Conservation (phyloP, 2,329 filamentous ascomycete genomes). For the Fusarium burgessii region DNA sequence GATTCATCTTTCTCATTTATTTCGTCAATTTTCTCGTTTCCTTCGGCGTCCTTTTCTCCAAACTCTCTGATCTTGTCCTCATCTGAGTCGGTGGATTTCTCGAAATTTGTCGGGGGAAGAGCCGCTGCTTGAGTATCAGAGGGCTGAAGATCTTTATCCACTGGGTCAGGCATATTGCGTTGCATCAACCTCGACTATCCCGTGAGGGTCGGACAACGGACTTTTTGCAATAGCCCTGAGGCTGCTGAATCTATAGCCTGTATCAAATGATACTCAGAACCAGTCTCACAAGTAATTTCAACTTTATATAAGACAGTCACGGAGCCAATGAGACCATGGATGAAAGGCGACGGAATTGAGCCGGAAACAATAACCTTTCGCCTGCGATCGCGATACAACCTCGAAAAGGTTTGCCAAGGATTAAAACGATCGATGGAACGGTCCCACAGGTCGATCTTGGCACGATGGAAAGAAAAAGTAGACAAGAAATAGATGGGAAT, state of each 20-base stretch:
- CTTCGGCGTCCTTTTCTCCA: conserved; percentile 33
- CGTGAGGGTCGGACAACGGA: background rate
- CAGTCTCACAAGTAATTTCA: background rate
- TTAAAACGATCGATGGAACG: conserved; percentile 2
- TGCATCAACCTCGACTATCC: conserved; percentile 11
- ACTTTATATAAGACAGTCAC: background rate
- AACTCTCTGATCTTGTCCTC: conserved; percentile 33
- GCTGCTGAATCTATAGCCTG: background rate
- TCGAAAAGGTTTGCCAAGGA: conserved; percentile 17
- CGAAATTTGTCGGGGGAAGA: conserved; percentile 44
- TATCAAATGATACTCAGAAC: conserved; percentile 1
- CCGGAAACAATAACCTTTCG: conserved; percentile 21
- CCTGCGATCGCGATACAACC: conserved; percentile 14
- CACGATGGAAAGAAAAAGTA: background rate
- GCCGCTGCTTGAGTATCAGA: conserved; percentile 47
- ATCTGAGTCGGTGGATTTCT: conserved; percentile 31
- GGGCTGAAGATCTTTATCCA: conserved; percentile 48
- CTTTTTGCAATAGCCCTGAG: background rate
- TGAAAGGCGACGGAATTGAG: conserved; percentile 15
- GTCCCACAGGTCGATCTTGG: conserved; percentile 17
- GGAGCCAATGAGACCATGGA: conserved; percentile 4
- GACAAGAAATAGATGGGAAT: background rate
- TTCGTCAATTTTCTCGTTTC: conserved; percentile 7
- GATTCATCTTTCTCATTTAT: conserved; percentile 15
- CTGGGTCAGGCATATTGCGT: conserved; percentile 44